A percentile compares a stretch with the other conserved stretches of the same genome.
Conservation (phyloP, 2,329 filamentous ascomycete genomes). For the Anthostomella pinea region DNA sequence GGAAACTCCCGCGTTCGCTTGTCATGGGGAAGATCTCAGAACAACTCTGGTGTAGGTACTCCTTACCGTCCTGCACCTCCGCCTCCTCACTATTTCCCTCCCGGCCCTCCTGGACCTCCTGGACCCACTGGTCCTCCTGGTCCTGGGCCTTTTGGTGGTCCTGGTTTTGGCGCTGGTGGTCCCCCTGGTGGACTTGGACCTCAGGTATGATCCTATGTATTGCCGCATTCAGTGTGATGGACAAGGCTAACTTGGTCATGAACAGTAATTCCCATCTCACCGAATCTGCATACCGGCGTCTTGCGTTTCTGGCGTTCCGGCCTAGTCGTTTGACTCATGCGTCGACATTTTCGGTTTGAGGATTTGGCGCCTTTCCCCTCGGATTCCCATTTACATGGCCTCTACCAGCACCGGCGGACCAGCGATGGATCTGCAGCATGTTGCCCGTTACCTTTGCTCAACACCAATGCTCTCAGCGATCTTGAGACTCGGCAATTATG, state of each 20-base stretch:
- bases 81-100: slow-evolving; percentile 33
- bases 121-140: slow-evolving; percentile 26
- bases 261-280: slow-evolving; percentile 18
- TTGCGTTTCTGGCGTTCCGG: slow-evolving; percentile 33
- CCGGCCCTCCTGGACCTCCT: slow-evolving; percentile 27
- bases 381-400: too few species aligned
- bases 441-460: slow-evolving; percentile 21
- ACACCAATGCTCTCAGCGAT: slow-evolving; percentile 21
- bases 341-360: slow-evolving; percentile 30
- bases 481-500: too few species aligned
- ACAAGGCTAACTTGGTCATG: slow-evolving; percentile 13
- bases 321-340: slow-evolving; percentile 27
- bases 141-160: slow-evolving; percentile 25
- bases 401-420: too few species aligned
- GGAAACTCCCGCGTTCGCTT: slow-evolving; percentile 97
- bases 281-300: slow-evolving; percentile 33
- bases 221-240: neutral
- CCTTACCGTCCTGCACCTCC: slow-evolving; percentile 89
- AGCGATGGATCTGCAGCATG: too few species aligned
- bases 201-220: slow-evolving; percentile 29
- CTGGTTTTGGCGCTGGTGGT: slow-evolving; percentile 22
- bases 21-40: slow-evolving; percentile 97
- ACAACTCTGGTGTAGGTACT: slow-evolving; percentile 97
- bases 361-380: too few species aligned
- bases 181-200: slow-evolving; percentile 32